phyloP scores from a whole-genome alignment of 805 yeast species.

The Sugiyamaella floridensis region DNA sequence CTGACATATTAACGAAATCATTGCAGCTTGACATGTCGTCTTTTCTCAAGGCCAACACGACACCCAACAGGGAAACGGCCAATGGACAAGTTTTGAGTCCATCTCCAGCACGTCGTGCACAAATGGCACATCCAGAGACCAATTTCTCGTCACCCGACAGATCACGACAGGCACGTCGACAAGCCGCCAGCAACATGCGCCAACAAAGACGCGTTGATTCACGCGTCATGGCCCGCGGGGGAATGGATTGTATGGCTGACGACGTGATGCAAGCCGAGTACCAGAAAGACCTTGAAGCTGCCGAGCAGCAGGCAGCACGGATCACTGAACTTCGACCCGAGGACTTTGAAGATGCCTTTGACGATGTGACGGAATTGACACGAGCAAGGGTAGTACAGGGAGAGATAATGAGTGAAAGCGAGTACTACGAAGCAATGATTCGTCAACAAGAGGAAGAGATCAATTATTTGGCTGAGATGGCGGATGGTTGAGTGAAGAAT shows the following conservation, averaged over 20 bases:
- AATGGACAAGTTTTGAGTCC: neutral
- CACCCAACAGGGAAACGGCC: neutral
- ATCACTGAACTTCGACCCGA: neutral
- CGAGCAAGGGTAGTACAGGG: neutral
- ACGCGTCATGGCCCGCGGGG: neutral
- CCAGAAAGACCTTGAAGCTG: neutral
- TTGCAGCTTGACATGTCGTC: neutral
- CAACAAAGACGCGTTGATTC: neutral
- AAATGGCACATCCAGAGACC: constrained; percentile 1
- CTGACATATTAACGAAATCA: too few relatives aligned
- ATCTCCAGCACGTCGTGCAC: constrained; percentile 2
- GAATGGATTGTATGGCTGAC: neutral
- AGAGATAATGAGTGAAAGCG: neutral
- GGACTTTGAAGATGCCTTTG: neutral
- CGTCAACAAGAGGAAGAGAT: neutral
- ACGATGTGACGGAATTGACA: too few relatives aligned
- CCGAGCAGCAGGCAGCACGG: neutral
- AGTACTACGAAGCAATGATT: neutral
- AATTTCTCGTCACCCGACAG: constrained; percentile 1
- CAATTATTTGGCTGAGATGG: neutral
- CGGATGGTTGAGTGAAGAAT: neutral
- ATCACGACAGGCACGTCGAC: constrained; percentile 1
- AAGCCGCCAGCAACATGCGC: neutral
- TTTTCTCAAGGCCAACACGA: neutral
- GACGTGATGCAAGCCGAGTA: neutral